Evolutionary conservation across 75 land plant genomes (phyloP), one percentile per base, ranked within the genome.

Genomic region (Pinus tabuliformis): DNA sequence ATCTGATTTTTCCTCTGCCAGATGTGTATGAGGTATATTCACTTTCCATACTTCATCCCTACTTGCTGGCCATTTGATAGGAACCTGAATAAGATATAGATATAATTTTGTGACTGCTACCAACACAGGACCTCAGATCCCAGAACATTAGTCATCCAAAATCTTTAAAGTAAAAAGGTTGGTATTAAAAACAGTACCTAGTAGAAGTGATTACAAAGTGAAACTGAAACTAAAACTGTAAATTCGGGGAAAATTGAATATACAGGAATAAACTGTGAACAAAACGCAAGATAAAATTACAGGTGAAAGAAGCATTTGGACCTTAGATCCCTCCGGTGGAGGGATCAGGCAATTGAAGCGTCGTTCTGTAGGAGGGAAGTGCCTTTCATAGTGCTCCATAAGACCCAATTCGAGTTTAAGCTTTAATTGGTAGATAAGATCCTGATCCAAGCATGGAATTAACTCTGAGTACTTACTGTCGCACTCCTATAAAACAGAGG

Each of bases 321-420:
- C 95, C 90, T 92, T 89, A 79, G 92, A 95, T 13, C 92, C 92
- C 52, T 84, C 84, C 71, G 96, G 98, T n/a, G 98, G 98, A 76
- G 98, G 98, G 58, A 95, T 92, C 77, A 92, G 78, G 70, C 98
- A 95, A 74, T 95, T 92, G 68, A 74, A 86, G 11, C 96, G 89
- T 77, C 91, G 88, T 42, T 95, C 91, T 39, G 91, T 72, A 3
- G 80, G 87, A 45, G 98, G 98, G 70, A 95, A 95, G 74, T 95
- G 98, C 26, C 98, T 87, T 76, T 95, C 98, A 76, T 95, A 95
- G 70, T 91, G 98, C 78, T 92, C 96, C 98, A 95, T 95, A 75
- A 93, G 56, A 24, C 86, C 70, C 24, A 89, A 75, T 73, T 95
- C 92, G 58, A 92, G 85, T 82, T 95, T 95, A 73, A 91, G 57